Percentiles rank a stretch among this genome's conserved stretches.
Evolutionary conservation across 176 grass and related monocot genomes (phyloP).

Genomic region (Phoenix dactylifera): DNA sequence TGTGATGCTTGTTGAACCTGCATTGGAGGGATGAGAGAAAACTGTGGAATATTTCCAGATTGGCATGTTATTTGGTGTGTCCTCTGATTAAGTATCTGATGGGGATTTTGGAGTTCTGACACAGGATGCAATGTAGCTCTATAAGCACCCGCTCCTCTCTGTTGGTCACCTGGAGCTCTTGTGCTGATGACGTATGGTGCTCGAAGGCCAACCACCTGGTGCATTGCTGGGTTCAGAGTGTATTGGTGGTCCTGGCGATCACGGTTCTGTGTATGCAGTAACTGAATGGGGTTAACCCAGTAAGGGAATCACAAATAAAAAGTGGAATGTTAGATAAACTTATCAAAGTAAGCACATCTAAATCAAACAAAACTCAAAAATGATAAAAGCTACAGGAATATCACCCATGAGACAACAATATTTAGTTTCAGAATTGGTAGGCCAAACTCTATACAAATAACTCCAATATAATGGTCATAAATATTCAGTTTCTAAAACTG

Average conservation of each 20-base stretch:
- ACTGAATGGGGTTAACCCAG: not conserved
- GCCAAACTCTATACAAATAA: too few species aligned
- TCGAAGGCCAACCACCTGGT: slow-evolving; percentile 17
- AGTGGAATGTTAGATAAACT: too few species aligned
- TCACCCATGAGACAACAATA: too few species aligned
- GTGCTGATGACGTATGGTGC: slow-evolving; percentile 6
- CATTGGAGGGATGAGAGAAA: not conserved
- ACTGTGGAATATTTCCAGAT: slow-evolving; percentile 2
- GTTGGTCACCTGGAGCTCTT: slow-evolving; percentile 20
- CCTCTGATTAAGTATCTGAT: slow-evolving; percentile 10
- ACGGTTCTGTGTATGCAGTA: not conserved
- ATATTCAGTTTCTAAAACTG: too few species aligned
- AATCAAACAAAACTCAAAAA: too few species aligned
- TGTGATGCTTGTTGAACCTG: slow-evolving; percentile 6
- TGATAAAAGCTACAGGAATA: not conserved
- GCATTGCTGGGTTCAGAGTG: not conserved
- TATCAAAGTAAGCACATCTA: too few species aligned
- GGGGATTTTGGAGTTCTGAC: not conserved
- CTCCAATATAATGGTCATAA: too few species aligned
- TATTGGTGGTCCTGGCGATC: not conserved
- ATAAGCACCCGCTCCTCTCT: slow-evolving; percentile 27
- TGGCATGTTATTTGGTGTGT: slow-evolving; percentile 11
- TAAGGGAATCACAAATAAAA: not conserved
- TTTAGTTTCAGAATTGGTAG: too few species aligned
- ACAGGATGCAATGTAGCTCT: slow-evolving; percentile 15